These are phyloP conservation scores for Pythium periplocum DNA, from an alignment of 352 stramenopile genomes.

Conservation along the genomic window DNA sequence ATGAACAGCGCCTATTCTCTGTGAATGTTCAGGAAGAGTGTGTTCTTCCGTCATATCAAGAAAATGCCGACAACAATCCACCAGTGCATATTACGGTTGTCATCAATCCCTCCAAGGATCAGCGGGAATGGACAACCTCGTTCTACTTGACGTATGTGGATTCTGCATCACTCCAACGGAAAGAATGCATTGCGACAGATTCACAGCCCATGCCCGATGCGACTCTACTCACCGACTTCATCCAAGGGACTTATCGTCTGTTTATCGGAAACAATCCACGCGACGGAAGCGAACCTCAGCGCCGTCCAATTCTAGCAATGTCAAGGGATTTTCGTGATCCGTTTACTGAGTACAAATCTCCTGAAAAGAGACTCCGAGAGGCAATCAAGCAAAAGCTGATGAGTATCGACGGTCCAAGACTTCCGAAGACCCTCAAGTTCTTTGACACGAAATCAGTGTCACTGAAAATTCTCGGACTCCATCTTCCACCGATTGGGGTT, in stretches of 20 bases:
- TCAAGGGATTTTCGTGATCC: constrained; percentile 17
- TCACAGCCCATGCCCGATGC: constrained; percentile 19
- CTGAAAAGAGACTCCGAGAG: constrained; percentile 33
- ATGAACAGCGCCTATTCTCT: constrained; percentile 48
- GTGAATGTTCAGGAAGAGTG: constrained; percentile 21
- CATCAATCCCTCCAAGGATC: constrained; percentile 30
- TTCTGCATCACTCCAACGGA: constrained; percentile 28
- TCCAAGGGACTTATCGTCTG: constrained; percentile 49
- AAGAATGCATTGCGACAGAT: constrained; percentile 34
- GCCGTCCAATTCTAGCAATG: constrained; percentile 3
- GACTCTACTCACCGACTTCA: constrained; percentile 27
- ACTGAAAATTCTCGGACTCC: constrained; percentile 43
- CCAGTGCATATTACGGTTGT: constrained; percentile 54
- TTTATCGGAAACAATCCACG: constrained; percentile 66
- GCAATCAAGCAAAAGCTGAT: constrained; percentile 53
- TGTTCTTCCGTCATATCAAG: constrained; percentile 22
- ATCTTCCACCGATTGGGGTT: constrained; percentile 51
- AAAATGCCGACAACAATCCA: constrained; percentile 32
- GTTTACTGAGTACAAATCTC: constrained; percentile 5
- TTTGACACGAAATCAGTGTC: constrained; percentile 48
- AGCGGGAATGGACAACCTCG: constrained; percentile 22
- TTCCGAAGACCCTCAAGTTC: constrained; percentile 52
- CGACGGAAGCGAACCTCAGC: constrained; percentile 27
- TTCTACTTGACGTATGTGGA: constrained; percentile 65
- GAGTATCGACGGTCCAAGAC: constrained; percentile 40